Evolutionary conservation across 257 asterid genomes (phyloP).

Genomic region (Lavandula angustifolia): DNA sequence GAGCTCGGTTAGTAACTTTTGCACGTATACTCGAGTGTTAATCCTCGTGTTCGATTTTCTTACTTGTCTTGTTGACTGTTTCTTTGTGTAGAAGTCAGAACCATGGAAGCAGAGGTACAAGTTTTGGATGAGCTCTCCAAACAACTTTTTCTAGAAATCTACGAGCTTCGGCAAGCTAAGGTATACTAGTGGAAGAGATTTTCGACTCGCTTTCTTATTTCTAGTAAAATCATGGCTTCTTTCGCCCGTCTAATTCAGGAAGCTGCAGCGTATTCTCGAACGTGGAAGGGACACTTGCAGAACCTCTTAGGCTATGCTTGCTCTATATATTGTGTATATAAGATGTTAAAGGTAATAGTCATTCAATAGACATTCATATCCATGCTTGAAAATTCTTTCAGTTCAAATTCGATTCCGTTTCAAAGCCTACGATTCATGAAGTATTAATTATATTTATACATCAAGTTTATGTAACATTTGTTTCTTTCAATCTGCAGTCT

Average conservation of each 20-base stretch:
- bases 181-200: conserved; percentile 39
- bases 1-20: conserved; percentile 71
- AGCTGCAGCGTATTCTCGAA: conserved; percentile 99
- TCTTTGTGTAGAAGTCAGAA: conserved; percentile 63
- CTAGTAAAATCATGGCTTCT: conserved; percentile 11
- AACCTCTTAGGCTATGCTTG: conserved; percentile 94
- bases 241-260: conserved; percentile 54
- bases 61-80: conserved; percentile 28
- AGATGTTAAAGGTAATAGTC: conserved; percentile 79
- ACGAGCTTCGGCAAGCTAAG: conserved; percentile 99
- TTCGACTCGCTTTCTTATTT: conserved; percentile 19
- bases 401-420: conserved; percentile 15
- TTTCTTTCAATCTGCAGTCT: conserved; percentile 66
- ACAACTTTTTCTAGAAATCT: conserved; percentile 86
- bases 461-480: conserved; percentile 15
- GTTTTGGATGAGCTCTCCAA: conserved; percentile 94
- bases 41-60: conserved; percentile 21
- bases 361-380: not conserved
- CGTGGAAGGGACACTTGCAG: conserved; percentile 99
- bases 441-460: conserved; percentile 5
- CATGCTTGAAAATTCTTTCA: not conserved
- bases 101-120: conserved; percentile 91
- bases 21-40: not conserved
- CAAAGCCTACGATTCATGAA: conserved; percentile 2
- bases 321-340: conserved; percentile 90